Conservation (phyloP, 2,329 filamentous ascomycete species). For the Sclerotinia glacialis region DNA sequence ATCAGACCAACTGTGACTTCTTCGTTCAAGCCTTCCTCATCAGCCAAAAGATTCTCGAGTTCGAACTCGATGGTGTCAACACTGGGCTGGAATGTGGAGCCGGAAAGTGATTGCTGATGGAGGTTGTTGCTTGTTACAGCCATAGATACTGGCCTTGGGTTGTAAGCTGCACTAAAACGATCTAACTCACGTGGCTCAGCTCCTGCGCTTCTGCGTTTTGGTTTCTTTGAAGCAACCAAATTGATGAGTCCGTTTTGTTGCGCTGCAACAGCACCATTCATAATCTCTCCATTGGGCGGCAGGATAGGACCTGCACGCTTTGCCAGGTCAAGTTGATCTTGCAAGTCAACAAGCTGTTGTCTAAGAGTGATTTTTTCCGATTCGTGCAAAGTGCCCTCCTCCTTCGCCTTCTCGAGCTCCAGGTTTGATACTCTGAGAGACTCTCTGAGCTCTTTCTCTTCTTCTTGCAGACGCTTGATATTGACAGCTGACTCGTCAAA, state of each 20-base stretch:
- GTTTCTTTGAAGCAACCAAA: constrained; percentile 93
- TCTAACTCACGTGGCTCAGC: constrained; percentile 82
- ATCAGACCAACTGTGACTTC: constrained; percentile 97
- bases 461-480: constrained; percentile 91
- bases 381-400: constrained; percentile 73
- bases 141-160: constrained; percentile 95
- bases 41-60: constrained; percentile 86
- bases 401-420: constrained; percentile 76
- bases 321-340: constrained; percentile 87
- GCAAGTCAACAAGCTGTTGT: constrained; percentile 83
- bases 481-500: constrained; percentile 89
- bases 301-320: constrained; percentile 60
- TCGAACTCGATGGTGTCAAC: constrained; percentile 93
- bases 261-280: constrained; percentile 59
- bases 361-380: constrained; percentile 81
- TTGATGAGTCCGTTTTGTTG: constrained; percentile 83
- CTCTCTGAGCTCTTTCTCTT: constrained; percentile 82
- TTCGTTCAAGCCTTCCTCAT: constrained; percentile 94
- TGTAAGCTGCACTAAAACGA: constrained; percentile 88
- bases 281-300: constrained; percentile 67
- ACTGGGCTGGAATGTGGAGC: constrained; percentile 74
- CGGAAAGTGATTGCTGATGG: constrained; percentile 69
- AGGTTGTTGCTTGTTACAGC: constrained; percentile 65
- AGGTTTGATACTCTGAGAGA: constrained; percentile 74
- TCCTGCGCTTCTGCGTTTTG: constrained; percentile 88